Conservation (phyloP, 192 early-diverging fungal genomes). For the Spizellomyces sp. region DNA sequence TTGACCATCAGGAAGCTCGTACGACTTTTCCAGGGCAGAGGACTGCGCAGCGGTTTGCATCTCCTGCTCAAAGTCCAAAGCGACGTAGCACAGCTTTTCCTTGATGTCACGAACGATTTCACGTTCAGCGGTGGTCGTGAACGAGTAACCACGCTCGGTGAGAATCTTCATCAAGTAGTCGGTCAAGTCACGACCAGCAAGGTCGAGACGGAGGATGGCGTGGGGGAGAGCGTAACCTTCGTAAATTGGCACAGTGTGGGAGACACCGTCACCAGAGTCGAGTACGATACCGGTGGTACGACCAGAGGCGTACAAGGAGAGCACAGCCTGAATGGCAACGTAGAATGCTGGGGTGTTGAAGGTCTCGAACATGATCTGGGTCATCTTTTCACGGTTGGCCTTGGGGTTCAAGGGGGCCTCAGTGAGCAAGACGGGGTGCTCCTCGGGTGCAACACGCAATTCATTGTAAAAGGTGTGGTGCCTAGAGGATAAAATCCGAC, state of each 20-base stretch:
- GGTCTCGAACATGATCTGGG: slow-evolving; percentile 66
- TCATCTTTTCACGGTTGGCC: slow-evolving; percentile 66
- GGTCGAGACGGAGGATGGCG: slow-evolving; percentile 56
- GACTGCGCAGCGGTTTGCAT: slow-evolving; percentile 92
- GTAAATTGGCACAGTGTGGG: slow-evolving; percentile 67
- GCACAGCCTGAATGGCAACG: slow-evolving; percentile 54
- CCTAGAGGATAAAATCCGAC: slow-evolving; percentile 8
- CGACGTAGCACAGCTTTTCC: slow-evolving; percentile 88
- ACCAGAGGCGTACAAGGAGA: slow-evolving; percentile 65
- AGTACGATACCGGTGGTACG: slow-evolving; percentile 63
- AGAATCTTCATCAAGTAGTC: slow-evolving; percentile 56
- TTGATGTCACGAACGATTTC: slow-evolving; percentile 71
- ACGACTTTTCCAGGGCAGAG: slow-evolving; percentile 92
- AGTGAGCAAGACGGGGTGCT: slow-evolving; percentile 64
- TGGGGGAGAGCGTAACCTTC: slow-evolving; percentile 58
- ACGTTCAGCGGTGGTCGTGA: slow-evolving; percentile 58
- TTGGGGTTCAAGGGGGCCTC: slow-evolving; percentile 68
- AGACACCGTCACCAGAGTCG: slow-evolving; percentile 67
- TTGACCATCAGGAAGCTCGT: slow-evolving; percentile 91
- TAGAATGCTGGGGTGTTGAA: slow-evolving; percentile 68
- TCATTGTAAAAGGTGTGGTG: slow-evolving; percentile 69
- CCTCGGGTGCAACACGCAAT: slow-evolving; percentile 66
- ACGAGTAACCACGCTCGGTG: slow-evolving; percentile 61
- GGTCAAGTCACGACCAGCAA: slow-evolving; percentile 57
- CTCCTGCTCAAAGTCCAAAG: slow-evolving; percentile 97